Base-by-base conservation (phyloP, 129 eudicot genomes). In the Artemisia argyi region DNA sequence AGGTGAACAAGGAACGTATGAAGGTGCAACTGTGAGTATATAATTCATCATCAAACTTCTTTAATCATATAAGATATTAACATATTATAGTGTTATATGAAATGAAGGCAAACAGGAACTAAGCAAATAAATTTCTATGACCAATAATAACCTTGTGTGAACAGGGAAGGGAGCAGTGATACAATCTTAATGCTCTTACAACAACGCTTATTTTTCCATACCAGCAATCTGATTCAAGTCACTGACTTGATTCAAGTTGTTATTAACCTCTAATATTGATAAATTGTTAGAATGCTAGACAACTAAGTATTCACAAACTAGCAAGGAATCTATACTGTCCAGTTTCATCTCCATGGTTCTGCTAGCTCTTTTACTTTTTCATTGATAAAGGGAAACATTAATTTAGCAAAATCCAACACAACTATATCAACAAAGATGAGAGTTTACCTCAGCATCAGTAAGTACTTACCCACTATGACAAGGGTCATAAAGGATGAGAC, bases 11-110 rank as follows among this genome's bases (percentile, higher is more conserved):
- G 98, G 98, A 86, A 88, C 99, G 18, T 95, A 72, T 74, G 99
- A 95, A 86, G 99, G 99, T 72, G 99, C 99, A 85, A 95, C 99
- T 83, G 99, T 95, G 82, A 88, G 97, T 88, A 16, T 70, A 72
- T 59, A 10, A 1, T 56, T 58, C 51, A 56, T 30, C 24, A n/a
- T 19, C 32, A 50, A 26, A 58, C 28, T 16, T 17, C 50, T 65
- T 57, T 44, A 7, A 39, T 39, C 50, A 65, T 74, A 39, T 44
- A 24, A 35, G 50, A 17, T 72, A 14, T 80, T 68, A 30, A 59
- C 65, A 22, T 67, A 39, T 8, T 39, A 39, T 39, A 39, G 11
- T 39, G 11, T 8, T 39, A 39, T 39, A 39, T 30, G 35, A 39
- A 39, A 39, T 39, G 46, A 39, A 39, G 46, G 46, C 11, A 39